A percentile compares a stretch with the other conserved stretches of the same genome.
Evolutionary conservation across 371 early-diverging fungal genomes (phyloP).

Genomic region (Circinella minor): DNA sequence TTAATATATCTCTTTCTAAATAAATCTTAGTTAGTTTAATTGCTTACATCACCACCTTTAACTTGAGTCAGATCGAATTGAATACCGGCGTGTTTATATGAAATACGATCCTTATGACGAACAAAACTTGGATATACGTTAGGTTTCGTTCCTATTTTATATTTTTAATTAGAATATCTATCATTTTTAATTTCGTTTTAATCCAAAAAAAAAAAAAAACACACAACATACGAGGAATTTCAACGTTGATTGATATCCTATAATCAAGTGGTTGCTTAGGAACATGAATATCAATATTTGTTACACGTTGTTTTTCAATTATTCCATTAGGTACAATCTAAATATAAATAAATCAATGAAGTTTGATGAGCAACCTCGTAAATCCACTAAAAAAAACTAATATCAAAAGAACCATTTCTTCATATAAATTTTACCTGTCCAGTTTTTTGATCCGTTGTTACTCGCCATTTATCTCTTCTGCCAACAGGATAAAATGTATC

Average conservation of each 20-base stretch:
- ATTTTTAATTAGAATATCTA: neutral
- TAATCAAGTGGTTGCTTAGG: constrained; percentile 74
- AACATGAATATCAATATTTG: constrained; percentile 73
- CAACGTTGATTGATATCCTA: constrained; percentile 75
- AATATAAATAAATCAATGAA: neutral
- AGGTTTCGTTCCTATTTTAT: constrained; percentile 34
- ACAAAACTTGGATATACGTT: constrained; percentile 44
- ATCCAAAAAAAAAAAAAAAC: neutral
- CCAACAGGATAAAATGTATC: constrained; percentile 58
- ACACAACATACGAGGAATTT: constrained; percentile 54
- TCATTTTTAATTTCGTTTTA: too few species aligned
- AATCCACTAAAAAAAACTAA: too few species aligned
- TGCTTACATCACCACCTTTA: constrained; percentile 39
- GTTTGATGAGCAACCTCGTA: neutral
- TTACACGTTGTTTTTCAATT: constrained; percentile 68
- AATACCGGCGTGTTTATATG: constrained; percentile 75
- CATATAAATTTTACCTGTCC: constrained; percentile 28
- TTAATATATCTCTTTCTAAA: constrained; percentile 4
- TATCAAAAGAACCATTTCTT: too few species aligned
- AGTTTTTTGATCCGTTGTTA: constrained; percentile 68
- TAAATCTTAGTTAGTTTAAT: neutral
- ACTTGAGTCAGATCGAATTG: constrained; percentile 82
- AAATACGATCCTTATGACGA: constrained; percentile 76
- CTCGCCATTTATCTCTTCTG: constrained; percentile 52
- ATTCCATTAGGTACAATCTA: constrained; percentile 63